These are phyloP conservation scores for Helichrysum umbraculigerum DNA, from an alignment of 129 eudicot genomes.

Conservation along the genomic window DNA sequence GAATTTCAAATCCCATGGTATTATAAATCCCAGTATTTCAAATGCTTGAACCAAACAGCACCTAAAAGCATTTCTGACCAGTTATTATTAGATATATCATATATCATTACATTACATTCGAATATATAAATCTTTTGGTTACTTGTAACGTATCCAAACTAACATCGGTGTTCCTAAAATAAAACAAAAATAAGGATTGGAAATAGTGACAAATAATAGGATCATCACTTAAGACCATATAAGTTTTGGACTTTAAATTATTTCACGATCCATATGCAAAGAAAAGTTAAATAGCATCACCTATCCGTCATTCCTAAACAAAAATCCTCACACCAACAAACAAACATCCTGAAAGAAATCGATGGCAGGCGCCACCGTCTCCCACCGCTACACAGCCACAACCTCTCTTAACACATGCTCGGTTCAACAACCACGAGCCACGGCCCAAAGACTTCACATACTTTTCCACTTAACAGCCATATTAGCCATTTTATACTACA, in stretches of 20 bases:
- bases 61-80: no score
- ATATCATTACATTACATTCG: no score
- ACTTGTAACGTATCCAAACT: no score
- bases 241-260: background rate
- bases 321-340: background rate
- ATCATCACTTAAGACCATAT: background rate
- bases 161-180: background rate
- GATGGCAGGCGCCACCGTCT: conserved; percentile 21
- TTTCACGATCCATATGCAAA: conserved; percentile 3
- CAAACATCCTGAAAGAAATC: background rate
- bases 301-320: conserved; percentile 3
- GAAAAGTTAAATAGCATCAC: background rate
- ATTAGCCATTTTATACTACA: conserved; percentile 50
- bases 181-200: conserved; percentile 21
- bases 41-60: no score
- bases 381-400: conserved; percentile 34
- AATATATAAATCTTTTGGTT: no score
- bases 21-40: no score
- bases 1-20: no score
- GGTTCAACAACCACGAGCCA: conserved; percentile 58
- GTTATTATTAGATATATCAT: no score
- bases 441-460: conserved; percentile 51
- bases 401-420: conserved; percentile 47
- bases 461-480: conserved; percentile 43
- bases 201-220: conserved; percentile 18